A percentile compares a stretch with the other conserved stretches of the same genome.
Evolutionary conservation across 1,139 yeast genomes (phyloP).

Genomic region (Hyphopichia burtonii): DNA sequence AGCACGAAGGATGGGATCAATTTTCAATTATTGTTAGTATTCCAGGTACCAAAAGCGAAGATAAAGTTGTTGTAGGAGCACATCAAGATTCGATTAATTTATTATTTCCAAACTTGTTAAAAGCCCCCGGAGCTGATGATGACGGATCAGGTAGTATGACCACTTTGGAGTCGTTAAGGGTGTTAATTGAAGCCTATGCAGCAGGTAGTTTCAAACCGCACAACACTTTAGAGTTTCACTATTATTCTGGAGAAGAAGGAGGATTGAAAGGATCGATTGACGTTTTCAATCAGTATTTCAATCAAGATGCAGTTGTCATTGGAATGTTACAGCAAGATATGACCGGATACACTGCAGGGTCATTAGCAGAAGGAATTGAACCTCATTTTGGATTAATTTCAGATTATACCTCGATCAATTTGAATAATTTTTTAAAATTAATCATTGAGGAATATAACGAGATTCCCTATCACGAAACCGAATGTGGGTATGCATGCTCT

Average conservation of each 20-base stretch:
- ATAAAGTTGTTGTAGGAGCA: slow-evolving; percentile 74
- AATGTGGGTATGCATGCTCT: slow-evolving; percentile 91
- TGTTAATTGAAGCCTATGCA: slow-evolving; percentile 42
- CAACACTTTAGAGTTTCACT: slow-evolving; percentile 87
- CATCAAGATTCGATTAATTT: slow-evolving; percentile 87
- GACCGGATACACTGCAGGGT: slow-evolving; percentile 77
- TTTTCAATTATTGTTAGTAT: slow-evolving; percentile 42
- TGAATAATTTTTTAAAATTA: slow-evolving; percentile 63
- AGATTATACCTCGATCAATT: slow-evolving; percentile 63
- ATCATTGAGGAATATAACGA: slow-evolving; percentile 60
- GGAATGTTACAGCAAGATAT: slow-evolving; percentile 94
- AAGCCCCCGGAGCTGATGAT: slow-evolving; percentile 96
- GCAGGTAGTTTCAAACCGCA: slow-evolving; percentile 49
- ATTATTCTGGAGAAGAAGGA: slow-evolving; percentile 93
- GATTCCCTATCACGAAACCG: slow-evolving; percentile 70
- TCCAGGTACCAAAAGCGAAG: slow-evolving; percentile 30
- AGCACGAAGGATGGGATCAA: slow-evolving; percentile 46
- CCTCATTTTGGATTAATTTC: slow-evolving; percentile 79
- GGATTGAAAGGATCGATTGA: slow-evolving; percentile 88
- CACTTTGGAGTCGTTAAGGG: slow-evolving; percentile 69
- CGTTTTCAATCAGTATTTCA: slow-evolving; percentile 58
- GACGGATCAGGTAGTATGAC: slow-evolving; percentile 90
- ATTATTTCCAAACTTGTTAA: slow-evolving; percentile 62
- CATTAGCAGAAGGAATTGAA: slow-evolving; percentile 53
- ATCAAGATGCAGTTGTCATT: slow-evolving; percentile 51